A percentile compares a stretch with the other conserved stretches of the same genome.
Conservation (phyloP, 495 filamentous ascomycete species). For the Friedmanniomyces simplex region DNA sequence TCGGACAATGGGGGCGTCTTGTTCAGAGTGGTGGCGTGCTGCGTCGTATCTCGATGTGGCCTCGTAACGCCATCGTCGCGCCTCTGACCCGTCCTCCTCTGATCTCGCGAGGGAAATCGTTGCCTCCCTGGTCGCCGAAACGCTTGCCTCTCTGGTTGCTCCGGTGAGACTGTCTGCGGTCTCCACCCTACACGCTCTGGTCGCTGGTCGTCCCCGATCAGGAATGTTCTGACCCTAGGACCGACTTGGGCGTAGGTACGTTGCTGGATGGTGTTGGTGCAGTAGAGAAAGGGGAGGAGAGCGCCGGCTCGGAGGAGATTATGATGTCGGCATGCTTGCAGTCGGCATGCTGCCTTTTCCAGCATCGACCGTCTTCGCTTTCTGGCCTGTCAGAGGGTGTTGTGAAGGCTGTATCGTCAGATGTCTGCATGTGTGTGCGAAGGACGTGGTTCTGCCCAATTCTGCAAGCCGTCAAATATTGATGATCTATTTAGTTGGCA, state of each 20-base stretch:
- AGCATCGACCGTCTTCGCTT: background rate
- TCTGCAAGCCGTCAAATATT: too few relatives aligned
- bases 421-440: too few relatives aligned
- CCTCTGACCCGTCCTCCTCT: background rate
- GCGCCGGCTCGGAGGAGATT: background rate
- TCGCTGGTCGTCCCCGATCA: too few relatives aligned
- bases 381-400: background rate
- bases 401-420: background rate
- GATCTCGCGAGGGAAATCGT: too few relatives aligned
- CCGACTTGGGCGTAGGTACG: background rate
- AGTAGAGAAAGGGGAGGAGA: constrained; percentile 14
- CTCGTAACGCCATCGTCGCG: background rate
- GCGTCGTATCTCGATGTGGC: background rate
- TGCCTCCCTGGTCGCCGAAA: too few relatives aligned
- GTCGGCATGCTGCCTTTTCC: background rate
- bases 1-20: background rate
- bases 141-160: too few relatives aligned
- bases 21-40: background rate
- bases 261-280: constrained; percentile 13
- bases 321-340: background rate
- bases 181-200: background rate
- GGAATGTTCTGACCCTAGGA: too few relatives aligned
- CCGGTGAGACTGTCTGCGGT: background rate
- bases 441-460: too few relatives aligned
- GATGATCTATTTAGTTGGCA: too few relatives aligned